Evolutionary conservation across 2,329 filamentous ascomycete species (phyloP).

Genomic region (Shiraia sp.): DNA sequence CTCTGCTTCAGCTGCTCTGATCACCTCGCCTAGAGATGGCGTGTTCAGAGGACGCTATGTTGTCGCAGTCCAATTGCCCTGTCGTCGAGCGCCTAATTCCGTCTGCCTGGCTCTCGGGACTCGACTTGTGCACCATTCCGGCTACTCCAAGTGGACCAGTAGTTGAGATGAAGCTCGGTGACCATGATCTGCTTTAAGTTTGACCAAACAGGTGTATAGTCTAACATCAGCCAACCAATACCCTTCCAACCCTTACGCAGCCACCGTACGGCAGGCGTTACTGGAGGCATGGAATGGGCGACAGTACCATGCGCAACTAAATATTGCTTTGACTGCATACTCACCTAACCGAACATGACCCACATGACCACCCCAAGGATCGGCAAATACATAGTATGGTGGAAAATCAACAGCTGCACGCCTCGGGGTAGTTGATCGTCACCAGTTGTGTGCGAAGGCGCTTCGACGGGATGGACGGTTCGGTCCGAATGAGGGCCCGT

Average conservation of each 20-base stretch:
- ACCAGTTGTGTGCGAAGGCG: constrained; percentile 21
- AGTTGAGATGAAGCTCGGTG: too few relatives aligned
- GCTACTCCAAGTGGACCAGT: background rate
- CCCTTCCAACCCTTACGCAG: constrained; percentile 13
- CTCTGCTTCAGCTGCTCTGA: constrained; percentile 7
- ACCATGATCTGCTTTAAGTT: background rate
- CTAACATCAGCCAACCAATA: constrained; percentile 15
- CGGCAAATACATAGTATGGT: constrained; percentile 28
- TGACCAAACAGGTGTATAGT: background rate
- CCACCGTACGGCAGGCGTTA: constrained; percentile 14
- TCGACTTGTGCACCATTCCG: background rate
- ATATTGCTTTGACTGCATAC: constrained; percentile 26
- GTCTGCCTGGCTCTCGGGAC: constrained; percentile 21
- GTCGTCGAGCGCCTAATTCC: constrained; percentile 27
- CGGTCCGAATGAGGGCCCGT: constrained; percentile 21
- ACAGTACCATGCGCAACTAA: constrained; percentile 12
- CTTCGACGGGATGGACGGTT: constrained; percentile 24
- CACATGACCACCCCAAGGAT: constrained; percentile 22
- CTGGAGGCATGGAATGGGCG: constrained; percentile 25
- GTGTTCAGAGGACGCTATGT: background rate
- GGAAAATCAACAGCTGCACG: constrained; percentile 8
- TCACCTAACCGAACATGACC: constrained; percentile 31
- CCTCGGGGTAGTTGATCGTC: constrained; percentile 13
- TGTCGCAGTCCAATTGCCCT: background rate
- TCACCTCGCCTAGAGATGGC: too few relatives aligned